Conservation (phyloP, 2,329 filamentous ascomycete species). For the Colletotrichum shisoi region DNA sequence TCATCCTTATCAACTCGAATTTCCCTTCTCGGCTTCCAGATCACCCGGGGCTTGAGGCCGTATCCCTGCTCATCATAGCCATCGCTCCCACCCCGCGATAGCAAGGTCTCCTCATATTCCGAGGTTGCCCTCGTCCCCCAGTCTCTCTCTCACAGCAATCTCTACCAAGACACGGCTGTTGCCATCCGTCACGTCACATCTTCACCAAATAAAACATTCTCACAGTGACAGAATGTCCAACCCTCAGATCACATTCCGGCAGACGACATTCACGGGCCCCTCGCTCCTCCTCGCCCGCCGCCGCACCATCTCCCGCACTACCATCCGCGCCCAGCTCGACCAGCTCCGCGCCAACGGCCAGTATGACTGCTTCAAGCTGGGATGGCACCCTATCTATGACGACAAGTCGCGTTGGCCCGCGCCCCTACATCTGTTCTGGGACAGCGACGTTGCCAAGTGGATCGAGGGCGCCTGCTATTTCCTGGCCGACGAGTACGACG, state of each 20-base stretch:
- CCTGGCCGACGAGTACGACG: conserved; percentile 53
- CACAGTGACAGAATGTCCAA: conserved; percentile 43
- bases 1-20: conserved; percentile 11
- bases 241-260: conserved; percentile 49
- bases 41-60: background rate
- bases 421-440: conserved; percentile 68
- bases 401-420: conserved; percentile 62
- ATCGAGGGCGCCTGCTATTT: conserved; percentile 70
- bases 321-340: conserved; percentile 60
- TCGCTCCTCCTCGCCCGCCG: conserved; percentile 50
- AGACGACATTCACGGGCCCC: conserved; percentile 49
- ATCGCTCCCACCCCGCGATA: background rate
- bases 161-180: background rate
- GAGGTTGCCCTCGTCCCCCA: background rate
- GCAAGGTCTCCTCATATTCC: conserved; percentile 4
- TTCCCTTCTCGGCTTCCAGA: conserved; percentile 16
- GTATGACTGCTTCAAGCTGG: conserved; percentile 65
- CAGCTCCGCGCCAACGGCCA: conserved; percentile 63
- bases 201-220: background rate
- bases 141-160: background rate
- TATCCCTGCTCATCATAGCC: conserved; percentile 16
- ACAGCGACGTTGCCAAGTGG: conserved; percentile 65
- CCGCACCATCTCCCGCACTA: conserved; percentile 48
- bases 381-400: conserved; percentile 64
- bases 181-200: background rate